Conservation (phyloP, 2,329 filamentous ascomycete species). For the Thielaviopsis euricoi region DNA sequence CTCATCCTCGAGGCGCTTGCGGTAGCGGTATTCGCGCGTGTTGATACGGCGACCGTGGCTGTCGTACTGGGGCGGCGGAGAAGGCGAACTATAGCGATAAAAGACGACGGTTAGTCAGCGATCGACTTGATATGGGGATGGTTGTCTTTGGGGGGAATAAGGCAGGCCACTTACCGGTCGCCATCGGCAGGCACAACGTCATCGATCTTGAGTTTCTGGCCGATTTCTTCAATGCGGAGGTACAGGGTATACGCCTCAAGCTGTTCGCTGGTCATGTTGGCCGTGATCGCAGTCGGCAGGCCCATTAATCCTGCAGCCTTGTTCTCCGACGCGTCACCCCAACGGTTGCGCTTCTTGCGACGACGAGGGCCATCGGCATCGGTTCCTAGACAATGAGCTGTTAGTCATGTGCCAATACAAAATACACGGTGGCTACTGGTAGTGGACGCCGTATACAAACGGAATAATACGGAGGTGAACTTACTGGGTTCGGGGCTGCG, state of each 20-base stretch:
- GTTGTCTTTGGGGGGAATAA: no score
- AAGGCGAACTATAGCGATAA: constrained; percentile 57
- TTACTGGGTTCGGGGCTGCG: constrained; percentile 74
- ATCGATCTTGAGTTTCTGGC: constrained; percentile 96
- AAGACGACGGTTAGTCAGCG: neutral
- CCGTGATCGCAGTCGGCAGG: constrained; percentile 85
- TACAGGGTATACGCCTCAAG: constrained; percentile 93
- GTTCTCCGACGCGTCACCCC: constrained; percentile 95
- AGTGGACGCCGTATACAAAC: no score
- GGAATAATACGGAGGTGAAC: constrained; percentile 15
- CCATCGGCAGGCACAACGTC: constrained; percentile 95
- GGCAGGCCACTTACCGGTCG: constrained; percentile 54
- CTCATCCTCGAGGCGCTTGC: constrained; percentile 95
- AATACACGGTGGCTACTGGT: neutral
- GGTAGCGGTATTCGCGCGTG: constrained; percentile 94
- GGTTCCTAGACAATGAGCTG: constrained; percentile 23
- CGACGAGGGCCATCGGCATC: constrained; percentile 62
- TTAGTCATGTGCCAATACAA: neutral
- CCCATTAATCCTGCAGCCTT: constrained; percentile 98
- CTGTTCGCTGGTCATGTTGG: constrained; percentile 97
- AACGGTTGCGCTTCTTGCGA: constrained; percentile 96
- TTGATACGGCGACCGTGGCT: constrained; percentile 99
- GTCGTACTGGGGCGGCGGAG: constrained; percentile 91
- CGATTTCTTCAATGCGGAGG: constrained; percentile 96
- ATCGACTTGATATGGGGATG: no score